These are phyloP conservation scores for Trametes meyenii DNA, from an alignment of 768 basidiomycete genomes.

Conservation along the genomic window DNA sequence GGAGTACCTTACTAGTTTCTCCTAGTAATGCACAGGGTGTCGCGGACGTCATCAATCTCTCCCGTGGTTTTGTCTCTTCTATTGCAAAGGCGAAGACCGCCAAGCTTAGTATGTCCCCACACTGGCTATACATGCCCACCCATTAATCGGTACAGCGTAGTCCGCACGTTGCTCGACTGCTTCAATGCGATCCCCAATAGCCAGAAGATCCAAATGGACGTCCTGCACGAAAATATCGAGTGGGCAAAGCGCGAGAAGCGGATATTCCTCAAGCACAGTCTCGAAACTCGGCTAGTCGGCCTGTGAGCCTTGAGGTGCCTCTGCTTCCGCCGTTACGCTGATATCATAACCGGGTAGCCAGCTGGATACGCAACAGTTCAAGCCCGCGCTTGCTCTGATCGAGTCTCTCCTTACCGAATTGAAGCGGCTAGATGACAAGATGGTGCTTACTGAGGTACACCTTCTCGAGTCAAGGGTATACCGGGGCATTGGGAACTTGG, in stretches of 20 bases:
- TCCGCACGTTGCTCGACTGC: conserved; percentile 91
- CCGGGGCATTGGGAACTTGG: conserved; percentile 83
- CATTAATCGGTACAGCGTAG: conserved; percentile 42
- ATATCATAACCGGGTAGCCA: conserved; percentile 46
- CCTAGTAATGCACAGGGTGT: conserved; percentile 81
- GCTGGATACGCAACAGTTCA: conserved; percentile 75
- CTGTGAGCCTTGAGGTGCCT: conserved; percentile 47
- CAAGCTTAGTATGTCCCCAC: conserved; percentile 73
- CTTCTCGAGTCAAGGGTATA: conserved; percentile 92
- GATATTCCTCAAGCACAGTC: conserved; percentile 92
- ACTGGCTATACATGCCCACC: neutral
- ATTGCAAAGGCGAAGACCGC: conserved; percentile 97
- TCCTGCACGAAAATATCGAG: conserved; percentile 86
- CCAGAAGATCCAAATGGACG: conserved; percentile 74
- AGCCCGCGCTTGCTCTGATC: conserved; percentile 78
- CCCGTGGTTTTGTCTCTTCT: conserved; percentile 84
- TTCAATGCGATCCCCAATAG: conserved; percentile 81
- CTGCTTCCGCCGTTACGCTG: neutral
- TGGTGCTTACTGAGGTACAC: conserved; percentile 96
- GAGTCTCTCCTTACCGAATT: conserved; percentile 90
- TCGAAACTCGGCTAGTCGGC: conserved; percentile 85
- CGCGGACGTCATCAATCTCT: conserved; percentile 83
- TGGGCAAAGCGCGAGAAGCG: conserved; percentile 94
- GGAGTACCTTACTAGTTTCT: neutral
- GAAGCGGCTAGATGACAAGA: conserved; percentile 93